Percentiles rank a stretch among this genome's conserved stretches.
Conservation (phyloP, 495 filamentous ascomycete genomes). For the Xylaria intraflava region DNA sequence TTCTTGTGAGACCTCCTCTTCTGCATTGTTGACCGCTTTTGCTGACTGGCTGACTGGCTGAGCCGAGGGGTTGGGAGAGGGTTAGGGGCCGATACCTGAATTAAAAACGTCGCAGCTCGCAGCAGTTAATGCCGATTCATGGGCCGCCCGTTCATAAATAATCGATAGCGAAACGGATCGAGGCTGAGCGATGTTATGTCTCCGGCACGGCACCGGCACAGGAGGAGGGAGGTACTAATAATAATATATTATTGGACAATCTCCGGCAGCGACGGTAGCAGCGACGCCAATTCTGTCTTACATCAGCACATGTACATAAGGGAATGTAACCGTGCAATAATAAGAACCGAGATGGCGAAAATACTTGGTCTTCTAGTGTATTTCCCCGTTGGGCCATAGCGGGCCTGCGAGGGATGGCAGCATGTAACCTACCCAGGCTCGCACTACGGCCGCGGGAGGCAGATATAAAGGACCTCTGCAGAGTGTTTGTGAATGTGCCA, state of each 20-base stretch:
- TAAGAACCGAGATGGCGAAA: not conserved
- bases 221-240: no score
- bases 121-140: not conserved
- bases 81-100: no score
- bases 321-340: not conserved
- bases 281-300: not conserved
- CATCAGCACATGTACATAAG: not conserved
- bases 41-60: no score
- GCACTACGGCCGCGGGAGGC: no score
- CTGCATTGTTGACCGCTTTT: conserved; percentile 17
- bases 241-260: not conserved
- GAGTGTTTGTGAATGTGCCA: no score
- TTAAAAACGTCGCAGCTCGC: no score
- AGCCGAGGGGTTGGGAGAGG: no score
- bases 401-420: no score
- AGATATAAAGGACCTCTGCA: no score
- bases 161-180: not conserved
- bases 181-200: conserved; percentile 4
- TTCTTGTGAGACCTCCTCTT: conserved; percentile 33
- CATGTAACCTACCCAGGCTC: no score
- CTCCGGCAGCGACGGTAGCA: not conserved
- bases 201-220: not conserved
- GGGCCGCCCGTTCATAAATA: conserved; percentile 1
- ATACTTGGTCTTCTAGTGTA: not conserved
- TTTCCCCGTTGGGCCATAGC: no score